phyloP scores from a whole-genome alignment of 2,329 filamentous ascomycete genomes.

The Botrytis elliptica region DNA sequence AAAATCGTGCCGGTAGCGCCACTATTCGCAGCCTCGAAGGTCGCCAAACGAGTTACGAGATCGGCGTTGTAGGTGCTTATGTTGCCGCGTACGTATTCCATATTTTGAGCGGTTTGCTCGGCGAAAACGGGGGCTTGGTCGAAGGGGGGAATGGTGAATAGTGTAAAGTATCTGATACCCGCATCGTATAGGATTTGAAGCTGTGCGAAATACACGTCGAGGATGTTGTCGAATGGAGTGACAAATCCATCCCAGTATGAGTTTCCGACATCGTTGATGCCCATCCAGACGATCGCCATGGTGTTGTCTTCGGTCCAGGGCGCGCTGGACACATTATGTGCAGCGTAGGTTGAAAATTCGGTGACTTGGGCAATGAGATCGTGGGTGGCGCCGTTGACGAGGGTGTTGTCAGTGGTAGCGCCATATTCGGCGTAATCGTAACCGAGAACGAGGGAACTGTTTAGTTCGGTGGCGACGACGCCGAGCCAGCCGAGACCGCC shows the following conservation, averaged over 20 bases:
- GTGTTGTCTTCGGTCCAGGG: slow-evolving; percentile 11
- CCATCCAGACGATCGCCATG: slow-evolving; percentile 10
- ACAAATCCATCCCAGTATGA: slow-evolving; percentile 12
- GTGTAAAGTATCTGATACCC: slow-evolving; percentile 1
- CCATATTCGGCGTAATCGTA: slow-evolving; percentile 17
- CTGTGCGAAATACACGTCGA: background rate
- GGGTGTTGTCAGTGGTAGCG: slow-evolving; percentile 5
- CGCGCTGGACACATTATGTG: background rate
- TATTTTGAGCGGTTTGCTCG: background rate
- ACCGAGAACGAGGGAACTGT: slow-evolving; percentile 10
- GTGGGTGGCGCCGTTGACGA: background rate
- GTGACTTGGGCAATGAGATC: slow-evolving; percentile 12
- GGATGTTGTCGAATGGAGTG: background rate
- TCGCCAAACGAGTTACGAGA: background rate
- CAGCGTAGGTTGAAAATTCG: slow-evolving; percentile 5
- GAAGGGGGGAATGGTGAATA: slow-evolving; percentile 12
- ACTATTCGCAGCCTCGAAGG: slow-evolving; percentile 2
- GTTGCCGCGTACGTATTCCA: slow-evolving; percentile 2
- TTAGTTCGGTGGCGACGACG: slow-evolving; percentile 3
- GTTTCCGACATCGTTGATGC: slow-evolving; percentile 18
- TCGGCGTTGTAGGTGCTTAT: slow-evolving; percentile 8
- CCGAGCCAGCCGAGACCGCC: slow-evolving; percentile 13
- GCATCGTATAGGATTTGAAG: slow-evolving; percentile 8
- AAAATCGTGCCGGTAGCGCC: background rate
- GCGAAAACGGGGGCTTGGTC: slow-evolving; percentile 12